Base-by-base conservation (phyloP, 2,329 filamentous ascomycete species). In the Tolypocladium pustulatum region DNA sequence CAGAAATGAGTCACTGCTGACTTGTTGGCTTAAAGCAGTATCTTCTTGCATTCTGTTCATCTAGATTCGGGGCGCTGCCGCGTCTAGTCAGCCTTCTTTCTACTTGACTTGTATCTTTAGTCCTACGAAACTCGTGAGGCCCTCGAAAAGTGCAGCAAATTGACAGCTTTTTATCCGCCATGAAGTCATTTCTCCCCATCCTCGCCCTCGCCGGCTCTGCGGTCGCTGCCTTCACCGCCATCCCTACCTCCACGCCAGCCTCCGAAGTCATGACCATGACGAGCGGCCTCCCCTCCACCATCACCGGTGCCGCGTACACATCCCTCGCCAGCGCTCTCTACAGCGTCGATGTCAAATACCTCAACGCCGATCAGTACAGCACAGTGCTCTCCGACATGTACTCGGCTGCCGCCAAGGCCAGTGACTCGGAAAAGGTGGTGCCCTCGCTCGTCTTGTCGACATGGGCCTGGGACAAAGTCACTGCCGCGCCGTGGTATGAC, bases 371-470 rank as follows among this genome's bases (percentile, higher is more conserved):
- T 2, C 41, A 54, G 37, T 62, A 53, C 56, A 57, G 53, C 22
- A 60, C 62, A 22, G 58, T 63, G 40, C 54, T 57, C 53, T 55
- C 55, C 20, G 57, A 63, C 60, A 58, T 63, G 38, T 61, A 53
- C 55, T 59, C 61, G 38, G 62, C 61, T 36, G 62, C 59, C 37
- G 62, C 62, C 41, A 57, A 57, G 30, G 61, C 62, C 30, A 58
- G 55, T 41, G 51, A 63, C 55, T 58, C 59, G 25, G 58, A 59
- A 25, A 55, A 58, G 25, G 54, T 61, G 36, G 62, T 62, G 25
- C 61, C 59, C 1, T 63, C 62, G 25, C 46, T 49, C 46, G 46
- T 10, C 13, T 3, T 49, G 46, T 30, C 46, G 46, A 49, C 46
- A 2, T 49, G 25, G 46, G 15, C 7, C 46, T 49, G 46, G 46